A percentile compares a stretch with the other conserved stretches of the same genome.
Conservation (phyloP, 768 basidiomycete species). For the Thelephora ganbajun region DNA sequence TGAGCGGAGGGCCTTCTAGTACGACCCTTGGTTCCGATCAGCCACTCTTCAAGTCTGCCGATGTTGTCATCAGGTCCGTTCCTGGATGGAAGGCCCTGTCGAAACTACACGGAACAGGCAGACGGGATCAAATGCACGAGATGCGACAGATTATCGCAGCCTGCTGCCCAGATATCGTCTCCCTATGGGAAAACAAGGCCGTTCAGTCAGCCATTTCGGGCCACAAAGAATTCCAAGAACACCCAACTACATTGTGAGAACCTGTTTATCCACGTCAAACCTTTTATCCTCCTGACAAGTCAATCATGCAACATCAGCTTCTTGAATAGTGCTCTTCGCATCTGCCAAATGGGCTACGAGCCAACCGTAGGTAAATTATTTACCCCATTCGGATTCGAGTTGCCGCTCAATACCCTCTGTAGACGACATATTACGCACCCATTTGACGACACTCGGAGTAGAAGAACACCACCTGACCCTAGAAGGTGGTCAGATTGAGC, state of each 20-base stretch:
- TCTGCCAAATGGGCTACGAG: constrained; percentile 34
- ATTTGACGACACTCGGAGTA: constrained; percentile 49
- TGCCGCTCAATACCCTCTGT: background rate
- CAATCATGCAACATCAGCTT: constrained; percentile 27
- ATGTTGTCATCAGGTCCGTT: constrained; percentile 31
- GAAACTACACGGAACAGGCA: constrained; percentile 14
- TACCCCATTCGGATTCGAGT: background rate
- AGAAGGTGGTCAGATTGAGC: constrained; percentile 23
- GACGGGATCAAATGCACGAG: constrained; percentile 25
- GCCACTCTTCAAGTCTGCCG: constrained; percentile 23
- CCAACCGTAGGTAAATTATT: constrained; percentile 33
- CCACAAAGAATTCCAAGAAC: constrained; percentile 8
- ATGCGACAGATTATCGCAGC: constrained; percentile 34
- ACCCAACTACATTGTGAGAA: constrained; percentile 34
- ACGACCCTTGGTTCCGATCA: constrained; percentile 5
- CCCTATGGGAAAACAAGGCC: constrained; percentile 34
- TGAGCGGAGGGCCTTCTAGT: constrained; percentile 8
- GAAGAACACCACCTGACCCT: constrained; percentile 46
- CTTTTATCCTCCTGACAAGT: background rate
- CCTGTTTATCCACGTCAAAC: constrained; percentile 48
- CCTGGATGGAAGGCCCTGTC: constrained; percentile 36
- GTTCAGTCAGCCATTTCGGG: constrained; percentile 29
- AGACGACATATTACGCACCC: constrained; percentile 54
- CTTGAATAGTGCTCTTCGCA: constrained; percentile 36
- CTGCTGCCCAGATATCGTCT: constrained; percentile 37